Base-by-base conservation (phyloP, 257 asterid species). In the Capsicum chinense region DNA sequence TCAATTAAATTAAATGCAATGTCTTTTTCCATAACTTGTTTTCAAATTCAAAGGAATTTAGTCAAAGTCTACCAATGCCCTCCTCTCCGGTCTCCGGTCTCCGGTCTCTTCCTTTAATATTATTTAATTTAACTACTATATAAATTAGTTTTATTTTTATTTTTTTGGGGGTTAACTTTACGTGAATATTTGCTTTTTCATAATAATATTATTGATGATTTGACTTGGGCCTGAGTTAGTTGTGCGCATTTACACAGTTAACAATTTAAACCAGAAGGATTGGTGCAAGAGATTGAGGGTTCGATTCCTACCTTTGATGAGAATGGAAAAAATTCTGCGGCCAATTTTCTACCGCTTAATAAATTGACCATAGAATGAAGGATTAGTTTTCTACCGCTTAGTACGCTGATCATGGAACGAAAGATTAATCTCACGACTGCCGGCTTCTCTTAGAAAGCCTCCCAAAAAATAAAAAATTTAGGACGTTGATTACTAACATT, bases 1-100 rank as follows among this genome's bases (percentile, higher is more conserved):
- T 39, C 26, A 33, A 37, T 9, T 9, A 26, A 39, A 44, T 19
- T 74, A 48, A 74, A 50, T 74, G 62, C 21, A 13, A 74, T 19
- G 35, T 44, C 39, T 19, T 64, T 64, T 26, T 64, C 71, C 71
- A 64, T 66, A n/a, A 66, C 4, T 66, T 21, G 15, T 48, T 50
- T 66, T 19, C 60, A 19, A 48, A 12, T 66, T 19, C 60, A 19
- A 48, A 12, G 0, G 33, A 3, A 52, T 52, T 21, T 76, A 76
- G 47, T 76, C 64, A 26, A 76, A 76, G 81, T 76, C 81, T 4
- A 54, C 48, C 19, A 26, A 26, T 73, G 13, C 62, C 44, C 42
- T 63, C 12, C 17, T 19, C 48, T 26, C 33, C 33, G 33, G 33
- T 26, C 5, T 26, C 33, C 33, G 33, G 33, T 26, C 5, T 13